phyloP scores from a whole-genome alignment of 768 basidiomycete species.

The Boletus rex-veris region DNA sequence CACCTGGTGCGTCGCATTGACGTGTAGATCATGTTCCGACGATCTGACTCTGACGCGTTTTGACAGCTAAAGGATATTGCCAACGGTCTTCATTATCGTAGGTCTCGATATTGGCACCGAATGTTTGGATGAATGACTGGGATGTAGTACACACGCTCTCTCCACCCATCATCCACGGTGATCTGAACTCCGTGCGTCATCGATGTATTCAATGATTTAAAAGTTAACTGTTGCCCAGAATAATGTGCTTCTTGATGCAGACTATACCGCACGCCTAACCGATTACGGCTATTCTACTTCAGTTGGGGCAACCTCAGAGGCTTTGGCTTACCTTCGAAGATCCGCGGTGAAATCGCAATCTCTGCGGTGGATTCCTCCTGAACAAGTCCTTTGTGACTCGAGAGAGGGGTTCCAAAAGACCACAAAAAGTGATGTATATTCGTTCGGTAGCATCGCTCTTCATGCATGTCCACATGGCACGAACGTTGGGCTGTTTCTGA shows the following conservation, averaged over 20 bases:
- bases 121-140: background rate
- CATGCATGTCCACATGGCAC: constrained; percentile 12
- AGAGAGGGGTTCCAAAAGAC: constrained; percentile 7
- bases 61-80: constrained; percentile 12
- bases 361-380: constrained; percentile 43
- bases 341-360: constrained; percentile 31
- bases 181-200: constrained; percentile 8
- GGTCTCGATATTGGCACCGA: background rate
- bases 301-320: background rate
- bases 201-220: background rate
- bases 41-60: no score
- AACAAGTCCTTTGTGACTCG: constrained; percentile 19
- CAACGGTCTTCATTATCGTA: constrained; percentile 12
- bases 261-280: constrained; percentile 36
- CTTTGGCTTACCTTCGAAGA: background rate
- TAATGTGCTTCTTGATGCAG: constrained; percentile 14
- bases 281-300: constrained; percentile 40
- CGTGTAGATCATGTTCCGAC: no score
- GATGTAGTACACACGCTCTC: constrained; percentile 5
- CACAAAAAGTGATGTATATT: constrained; percentile 9
- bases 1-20: background rate
- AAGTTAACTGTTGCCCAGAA: constrained; percentile 1
- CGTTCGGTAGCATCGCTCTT: constrained; percentile 28
- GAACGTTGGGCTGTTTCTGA: background rate
- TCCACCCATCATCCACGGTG: constrained; percentile 9